Evolutionary conservation across 148 eudicot genomes (phyloP).

Genomic region (Chenopodium suecicum): DNA sequence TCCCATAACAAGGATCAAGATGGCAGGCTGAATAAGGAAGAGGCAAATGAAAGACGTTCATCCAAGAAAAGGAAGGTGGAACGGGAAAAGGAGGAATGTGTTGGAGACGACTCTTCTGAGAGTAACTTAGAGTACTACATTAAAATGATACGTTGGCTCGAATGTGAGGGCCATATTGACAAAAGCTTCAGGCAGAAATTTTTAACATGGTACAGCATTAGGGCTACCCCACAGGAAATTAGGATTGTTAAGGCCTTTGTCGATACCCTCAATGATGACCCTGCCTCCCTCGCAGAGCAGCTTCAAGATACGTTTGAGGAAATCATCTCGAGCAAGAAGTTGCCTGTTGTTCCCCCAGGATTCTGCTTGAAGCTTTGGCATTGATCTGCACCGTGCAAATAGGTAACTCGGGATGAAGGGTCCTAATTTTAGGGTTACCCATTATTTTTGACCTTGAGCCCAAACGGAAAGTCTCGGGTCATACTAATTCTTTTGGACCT

Average conservation of each 20-base stretch:
- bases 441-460: conserved; percentile 33
- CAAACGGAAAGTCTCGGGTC: conserved; percentile 17
- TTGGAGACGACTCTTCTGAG: conserved; percentile 28
- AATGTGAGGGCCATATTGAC: conserved; percentile 73
- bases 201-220: conserved; percentile 82
- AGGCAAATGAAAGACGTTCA: conserved; percentile 40
- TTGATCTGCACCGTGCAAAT: conserved; percentile 26
- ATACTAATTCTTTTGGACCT: conserved; percentile 24
- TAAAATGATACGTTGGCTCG: conserved; percentile 68
- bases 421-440: neutral
- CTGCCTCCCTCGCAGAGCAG: conserved; percentile 75
- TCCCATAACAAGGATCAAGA: conserved; percentile 32
- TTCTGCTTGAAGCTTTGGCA: conserved; percentile 89
- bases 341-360: conserved; percentile 46
- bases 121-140: conserved; percentile 59
- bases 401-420: conserved; percentile 4
- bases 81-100: conserved; percentile 39
- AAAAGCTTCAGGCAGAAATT: conserved; percentile 67
- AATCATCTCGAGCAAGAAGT: conserved; percentile 51
- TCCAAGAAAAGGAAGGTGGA: conserved; percentile 48
- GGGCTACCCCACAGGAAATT: conserved; percentile 66
- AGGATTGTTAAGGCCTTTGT: conserved; percentile 78
- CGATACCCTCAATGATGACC: conserved; percentile 61
- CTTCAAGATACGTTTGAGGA: conserved; percentile 73
- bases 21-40: conserved; percentile 36